Base-by-base conservation (phyloP, 225 moss, liverwort and hornwort species). In the Anthoceros angustus region DNA sequence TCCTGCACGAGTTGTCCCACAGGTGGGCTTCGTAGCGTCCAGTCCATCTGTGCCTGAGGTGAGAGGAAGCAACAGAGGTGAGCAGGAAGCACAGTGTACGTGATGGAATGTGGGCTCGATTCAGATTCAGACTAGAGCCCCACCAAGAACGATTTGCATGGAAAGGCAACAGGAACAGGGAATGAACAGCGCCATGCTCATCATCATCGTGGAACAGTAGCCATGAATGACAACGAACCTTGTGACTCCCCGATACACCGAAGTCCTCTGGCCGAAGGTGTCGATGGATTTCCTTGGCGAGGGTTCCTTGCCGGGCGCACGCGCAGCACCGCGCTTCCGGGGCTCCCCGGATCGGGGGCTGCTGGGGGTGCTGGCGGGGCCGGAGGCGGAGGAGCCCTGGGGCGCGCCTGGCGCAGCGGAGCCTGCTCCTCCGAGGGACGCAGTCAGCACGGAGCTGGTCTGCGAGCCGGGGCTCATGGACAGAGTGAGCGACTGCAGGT, bases 21-120 rank as follows among this genome's bases (percentile, higher is more conserved):
- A 83, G 73, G 71, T 83, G 80, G 41, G 80, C 77, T 67, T 83
- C 77, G 43, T 67, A 83, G 7, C 80, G 80, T 0, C 42, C 38
- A 2, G 68, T 80, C 25, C 67, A 48, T 8, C 78, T 45, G 12
- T 83, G 80, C 6, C 76, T 80, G 55, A 46, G 45, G 16, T 11
- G 16, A 46, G 45, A 46, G 45, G 2, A 16, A 32, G 32, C 32
- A 32, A 32, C 32, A 46, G 45, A 46, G 5, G 18, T 15, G 23
- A 18, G 23, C 55, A n/a, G 23, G 6, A 20, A 23, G 5, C 1
- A 6, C 46, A 18, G 3, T 48, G 46, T 18, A 48, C 14, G 2
- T 48, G 14, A 0, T 18, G 46, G 12, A 12, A 48, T 32, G 32
- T 32, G 4, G 32, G 32, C 32, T 32, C 32, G 32, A 32, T 32